Base-by-base conservation (phyloP, 2,329 filamentous ascomycete genomes). In the Nigrograna mackinnonii region DNA sequence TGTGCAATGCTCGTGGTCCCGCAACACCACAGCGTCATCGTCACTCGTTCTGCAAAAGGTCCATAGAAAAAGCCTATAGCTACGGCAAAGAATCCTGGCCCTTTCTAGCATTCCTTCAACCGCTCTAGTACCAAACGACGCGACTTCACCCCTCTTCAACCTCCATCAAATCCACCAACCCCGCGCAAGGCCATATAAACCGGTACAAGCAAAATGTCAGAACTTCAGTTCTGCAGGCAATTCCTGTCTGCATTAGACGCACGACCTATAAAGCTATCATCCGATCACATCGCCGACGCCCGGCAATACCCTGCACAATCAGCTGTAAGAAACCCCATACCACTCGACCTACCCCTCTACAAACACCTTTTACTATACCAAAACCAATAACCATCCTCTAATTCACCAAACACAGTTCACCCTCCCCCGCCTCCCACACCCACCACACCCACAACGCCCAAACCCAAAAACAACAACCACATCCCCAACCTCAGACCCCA, bases 231-330 rank as follows among this genome's bases (percentile, higher is more conserved):
- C 69, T 87, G 90, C 57, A 90, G 87, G 71, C 79, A 83, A 22
- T 96, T 95, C 70, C 84, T 99, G 55, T 77, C 84, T 39, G 80
- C 83, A 17, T 82, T 97, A 49, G 90, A 95, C 71, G 81, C 84
- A 47, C 84, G 86, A 37, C 87, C 91, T 6, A 70, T 84, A 58
- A 95, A 91, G 76, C 81, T 97, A 50, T 84, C 86, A n/a, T 77
- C 88, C 52, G 90, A 97, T 69, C 87, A 96, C 82, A 85, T 95
- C 68, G 89, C 92, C 70, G 89, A 96, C 64, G 84, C 89, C 37
- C 85, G 84, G 58, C 83, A 79, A 54, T 91, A 92, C 66, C 87
- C 89, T 18, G 76, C 87, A 19, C 83, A 87, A 49, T 79, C 84
- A 52, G 86, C 91, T 13, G 92, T 96, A 80, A 21, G 84, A n/a